Base-by-base conservation (phyloP, 2,329 filamentous ascomycete species). In the Aureobasidium leucospermi region DNA sequence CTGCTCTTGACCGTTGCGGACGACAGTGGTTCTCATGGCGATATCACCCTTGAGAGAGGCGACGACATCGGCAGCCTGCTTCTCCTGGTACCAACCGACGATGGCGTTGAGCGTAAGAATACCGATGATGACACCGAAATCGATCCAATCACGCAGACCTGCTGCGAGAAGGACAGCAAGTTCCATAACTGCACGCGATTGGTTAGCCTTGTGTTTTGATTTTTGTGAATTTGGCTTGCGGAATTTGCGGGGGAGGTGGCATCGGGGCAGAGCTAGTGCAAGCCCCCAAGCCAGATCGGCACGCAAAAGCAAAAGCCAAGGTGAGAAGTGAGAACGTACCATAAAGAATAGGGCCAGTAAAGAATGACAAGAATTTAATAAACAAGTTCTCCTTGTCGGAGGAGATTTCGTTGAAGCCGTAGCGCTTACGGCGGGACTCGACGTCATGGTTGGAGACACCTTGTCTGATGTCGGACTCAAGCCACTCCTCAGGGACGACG, bases 1-100 rank as follows among this genome's bases (percentile, higher is more conserved):
- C 67, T 84, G 76, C 75, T 88, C 84, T 63, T 78, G 75, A 63
- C 87, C 86, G 70, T 88, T 80, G 69, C 87, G 86, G 66, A 89
- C 75, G 68, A 87, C 85, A 63, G 77, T 79, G 49, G 85, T 83
- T 75, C 84, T 86, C 84, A 90, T 87, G 67, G 87, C 87, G 69
- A 90, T 90, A 69, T 90, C 87, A 77, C 87, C 87, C 79, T 89
- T 89, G 63, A 90, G 77, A 63, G 79, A 83, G 60, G 86, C 86
- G 68, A 89, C 86, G 68, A 89, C 86, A 74, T 90, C 87, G 65
- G 86, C 87, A 67, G 87, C 87, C 75, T 89, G 86, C 78, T 90
- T 90, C 76, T 90, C 87, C 73, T 89, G 87, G 74, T 90, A 89
- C 83, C 86, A 90, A 78, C 87, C 87, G 72, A 89, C 87, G 64